Conservation (phyloP, 345 rosid species). For the Syzygium aqueum region DNA sequence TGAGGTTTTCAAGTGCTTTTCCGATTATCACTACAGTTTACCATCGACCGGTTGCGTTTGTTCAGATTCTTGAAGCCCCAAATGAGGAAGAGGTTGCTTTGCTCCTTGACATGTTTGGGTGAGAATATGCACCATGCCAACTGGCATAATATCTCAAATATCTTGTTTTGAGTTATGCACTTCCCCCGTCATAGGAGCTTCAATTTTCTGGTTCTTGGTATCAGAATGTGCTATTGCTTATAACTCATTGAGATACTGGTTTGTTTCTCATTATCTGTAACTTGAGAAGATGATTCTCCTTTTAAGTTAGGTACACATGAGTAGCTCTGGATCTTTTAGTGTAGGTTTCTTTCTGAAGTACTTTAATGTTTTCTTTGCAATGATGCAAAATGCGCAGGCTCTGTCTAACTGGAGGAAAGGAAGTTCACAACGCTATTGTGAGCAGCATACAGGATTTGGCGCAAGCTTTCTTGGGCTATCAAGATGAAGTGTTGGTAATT, state of each 20-base stretch:
- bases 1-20: not conserved
- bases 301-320: not conserved
- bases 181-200: not conserved
- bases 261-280: not conserved
- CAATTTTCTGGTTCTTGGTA: not conserved
- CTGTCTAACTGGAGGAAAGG: constrained; percentile 89
- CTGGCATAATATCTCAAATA: not conserved
- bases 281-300: not conserved
- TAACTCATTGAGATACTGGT: not conserved
- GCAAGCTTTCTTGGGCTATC: constrained; percentile 64
- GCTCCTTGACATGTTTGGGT: constrained; percentile 82
- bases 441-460: constrained; percentile 96
- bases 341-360: not conserved
- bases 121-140: constrained; percentile 10
- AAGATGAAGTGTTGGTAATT: constrained; percentile 94
- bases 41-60: constrained; percentile 8
- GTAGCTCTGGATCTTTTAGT: not conserved
- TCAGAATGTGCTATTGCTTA: not conserved
- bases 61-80: constrained; percentile 95
- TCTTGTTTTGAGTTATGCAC: not conserved
- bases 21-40: not conserved
- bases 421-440: constrained; percentile 84
- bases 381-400: constrained; percentile 29
- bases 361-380: not conserved
- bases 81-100: constrained; percentile 82